phyloP scores from a whole-genome alignment of 306 rosid genomes.

The Vigna angularis region DNA sequence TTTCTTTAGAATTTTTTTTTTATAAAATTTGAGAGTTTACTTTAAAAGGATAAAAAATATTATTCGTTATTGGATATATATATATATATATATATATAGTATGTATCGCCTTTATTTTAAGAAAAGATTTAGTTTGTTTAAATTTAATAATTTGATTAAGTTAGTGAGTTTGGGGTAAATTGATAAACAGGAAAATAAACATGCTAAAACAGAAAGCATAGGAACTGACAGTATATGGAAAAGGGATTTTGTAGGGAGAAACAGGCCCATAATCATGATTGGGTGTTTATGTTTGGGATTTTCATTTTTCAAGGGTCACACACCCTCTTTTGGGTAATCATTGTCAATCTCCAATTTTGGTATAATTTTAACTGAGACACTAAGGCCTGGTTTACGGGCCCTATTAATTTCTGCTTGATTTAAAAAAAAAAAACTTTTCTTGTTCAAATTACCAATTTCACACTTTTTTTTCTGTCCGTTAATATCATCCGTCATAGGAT shows the following conservation, averaged over 20 bases:
- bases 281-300: not conserved
- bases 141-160: too few relatives aligned
- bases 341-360: not conserved
- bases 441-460: not conserved
- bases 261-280: not conserved
- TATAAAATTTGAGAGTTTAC: too few relatives aligned
- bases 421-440: not conserved
- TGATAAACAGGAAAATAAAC: too few relatives aligned
- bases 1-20: too few relatives aligned
- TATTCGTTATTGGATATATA: too few relatives aligned
- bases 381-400: not conserved
- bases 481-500: not conserved
- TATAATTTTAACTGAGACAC: not conserved
- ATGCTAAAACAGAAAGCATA: too few relatives aligned
- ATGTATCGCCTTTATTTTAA: too few relatives aligned
- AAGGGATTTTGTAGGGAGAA: not conserved
- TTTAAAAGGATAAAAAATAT: too few relatives aligned
- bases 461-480: not conserved
- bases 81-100: too few relatives aligned
- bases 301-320: not conserved
- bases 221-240: not conserved
- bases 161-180: too few relatives aligned
- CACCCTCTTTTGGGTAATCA: too few relatives aligned
- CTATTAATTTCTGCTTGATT: not conserved
- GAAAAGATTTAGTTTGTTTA: too few relatives aligned